phyloP scores from a whole-genome alignment of 2,329 filamentous ascomycete species.

The Fusarium mangiferae region DNA sequence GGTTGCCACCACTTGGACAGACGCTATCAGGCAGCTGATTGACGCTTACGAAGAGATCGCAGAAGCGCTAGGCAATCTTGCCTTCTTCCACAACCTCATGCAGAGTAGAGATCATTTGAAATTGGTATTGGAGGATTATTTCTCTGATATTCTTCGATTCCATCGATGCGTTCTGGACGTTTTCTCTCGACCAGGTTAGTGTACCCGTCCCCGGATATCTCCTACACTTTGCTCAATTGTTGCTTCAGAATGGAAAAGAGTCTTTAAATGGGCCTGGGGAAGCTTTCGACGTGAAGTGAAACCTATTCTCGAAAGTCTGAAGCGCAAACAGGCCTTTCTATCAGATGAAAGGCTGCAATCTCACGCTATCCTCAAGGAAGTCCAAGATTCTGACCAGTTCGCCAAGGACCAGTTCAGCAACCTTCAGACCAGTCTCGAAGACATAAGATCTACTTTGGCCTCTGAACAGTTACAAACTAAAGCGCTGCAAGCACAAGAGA shows the following conservation, averaged over 20 bases:
- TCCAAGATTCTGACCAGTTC: background rate
- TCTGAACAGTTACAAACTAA: background rate
- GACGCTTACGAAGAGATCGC: background rate
- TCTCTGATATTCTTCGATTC: background rate
- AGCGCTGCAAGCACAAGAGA: rapidly evolving
- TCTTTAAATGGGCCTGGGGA: rapidly evolving
- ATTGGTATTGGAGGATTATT: background rate
- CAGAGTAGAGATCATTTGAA: background rate
- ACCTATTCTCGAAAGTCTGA: background rate
- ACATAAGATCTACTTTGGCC: background rate
- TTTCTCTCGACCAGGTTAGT: background rate
- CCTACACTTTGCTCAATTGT: too few relatives aligned
- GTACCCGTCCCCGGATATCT: too few relatives aligned
- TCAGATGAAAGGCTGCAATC: background rate
- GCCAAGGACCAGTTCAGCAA: rapidly evolving
- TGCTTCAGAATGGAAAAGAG: background rate
- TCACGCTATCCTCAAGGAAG: background rate
- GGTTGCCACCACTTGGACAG: background rate
- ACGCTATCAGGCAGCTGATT: background rate
- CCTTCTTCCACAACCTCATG: background rate
- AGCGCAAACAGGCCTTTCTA: background rate
- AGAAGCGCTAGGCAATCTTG: rapidly evolving
- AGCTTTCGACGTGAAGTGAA: rapidly evolving
- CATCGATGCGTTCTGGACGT: background rate
- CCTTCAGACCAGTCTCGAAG: rapidly evolving